These are phyloP conservation scores for Vachellia collinsii DNA, from an alignment of 306 rosid genomes.

Conservation along the genomic window DNA sequence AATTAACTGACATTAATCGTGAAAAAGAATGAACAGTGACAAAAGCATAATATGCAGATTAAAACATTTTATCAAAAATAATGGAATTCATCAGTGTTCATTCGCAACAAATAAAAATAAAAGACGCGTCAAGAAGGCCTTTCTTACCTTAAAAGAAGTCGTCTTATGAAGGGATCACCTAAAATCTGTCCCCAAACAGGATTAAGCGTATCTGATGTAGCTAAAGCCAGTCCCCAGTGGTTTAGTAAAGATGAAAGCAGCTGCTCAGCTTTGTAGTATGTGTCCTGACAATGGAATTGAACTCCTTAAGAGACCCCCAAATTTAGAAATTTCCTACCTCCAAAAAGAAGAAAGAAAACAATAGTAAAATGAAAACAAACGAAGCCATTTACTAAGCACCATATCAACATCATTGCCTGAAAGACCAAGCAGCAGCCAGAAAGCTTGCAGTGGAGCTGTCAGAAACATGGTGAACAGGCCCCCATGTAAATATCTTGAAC, in stretches of 20 bases:
- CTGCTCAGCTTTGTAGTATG: constrained; percentile 70
- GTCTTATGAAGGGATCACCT: constrained; percentile 86
- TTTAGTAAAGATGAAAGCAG: constrained; percentile 64
- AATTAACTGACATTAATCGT: background rate
- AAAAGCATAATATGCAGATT: background rate
- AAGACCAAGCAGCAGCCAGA: constrained; percentile 77
- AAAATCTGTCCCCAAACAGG: constrained; percentile 86
- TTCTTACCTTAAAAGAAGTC: constrained; percentile 82
- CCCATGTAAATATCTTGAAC: constrained; percentile 60
- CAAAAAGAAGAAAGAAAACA: constrained; percentile 21
- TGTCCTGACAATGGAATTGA: constrained; percentile 62
- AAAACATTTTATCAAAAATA: background rate
- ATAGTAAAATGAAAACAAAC: constrained; percentile 29
- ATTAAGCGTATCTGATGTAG: constrained; percentile 63
- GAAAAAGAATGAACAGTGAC: background rate
- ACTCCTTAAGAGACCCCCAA: constrained; percentile 24
- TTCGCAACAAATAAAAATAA: background rate
- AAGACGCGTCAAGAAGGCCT: constrained; percentile 2
- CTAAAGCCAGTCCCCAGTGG: constrained; percentile 75
- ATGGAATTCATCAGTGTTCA: too few relatives aligned
- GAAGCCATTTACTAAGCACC: constrained; percentile 50
- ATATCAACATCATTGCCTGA: constrained; percentile 69
- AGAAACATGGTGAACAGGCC: constrained; percentile 92
- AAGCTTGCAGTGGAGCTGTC: constrained; percentile 89
- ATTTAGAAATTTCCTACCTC: constrained; percentile 27